A percentile compares a stretch with the other conserved stretches of the same genome.
Conservation (phyloP, 2,329 filamentous ascomycete genomes). For the Trichophyton benhamiae region DNA sequence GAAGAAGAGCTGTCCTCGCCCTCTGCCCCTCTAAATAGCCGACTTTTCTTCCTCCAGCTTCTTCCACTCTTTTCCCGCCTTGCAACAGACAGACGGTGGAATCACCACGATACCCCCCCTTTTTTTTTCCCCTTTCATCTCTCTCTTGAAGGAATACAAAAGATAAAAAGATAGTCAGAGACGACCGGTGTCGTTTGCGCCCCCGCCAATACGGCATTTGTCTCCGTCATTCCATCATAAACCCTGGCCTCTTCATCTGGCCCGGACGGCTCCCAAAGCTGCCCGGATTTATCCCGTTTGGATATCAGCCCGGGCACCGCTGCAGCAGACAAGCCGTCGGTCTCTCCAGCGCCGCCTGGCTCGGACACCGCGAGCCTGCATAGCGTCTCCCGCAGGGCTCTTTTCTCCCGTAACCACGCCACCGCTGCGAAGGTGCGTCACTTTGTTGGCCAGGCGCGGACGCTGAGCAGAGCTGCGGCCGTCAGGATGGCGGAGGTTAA, state of each 20-base stretch:
- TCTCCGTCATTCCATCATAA: slow-evolving; percentile 7
- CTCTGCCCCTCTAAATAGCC: neutral
- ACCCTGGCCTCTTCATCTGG: slow-evolving; percentile 28
- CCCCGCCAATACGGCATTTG: neutral
- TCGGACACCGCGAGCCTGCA: slow-evolving; percentile 12
- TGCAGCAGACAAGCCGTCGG: slow-evolving; percentile 4
- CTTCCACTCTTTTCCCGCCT: no score
- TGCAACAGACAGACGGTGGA: no score
- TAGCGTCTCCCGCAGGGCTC: slow-evolving; percentile 22
- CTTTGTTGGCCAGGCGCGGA: slow-evolving; percentile 31
- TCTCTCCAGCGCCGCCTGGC: neutral
- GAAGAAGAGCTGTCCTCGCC: neutral
- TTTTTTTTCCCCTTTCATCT: neutral
- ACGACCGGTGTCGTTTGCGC: neutral
- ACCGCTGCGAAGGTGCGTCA: slow-evolving; percentile 29
- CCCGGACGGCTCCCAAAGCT: slow-evolving; percentile 32
- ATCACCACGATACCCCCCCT: neutral
- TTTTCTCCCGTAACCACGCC: slow-evolving; percentile 7
- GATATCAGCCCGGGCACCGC: slow-evolving; percentile 18
- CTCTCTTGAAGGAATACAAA: no score
- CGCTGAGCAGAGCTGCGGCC: slow-evolving; percentile 28
- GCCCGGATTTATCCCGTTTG: slow-evolving; percentile 31
- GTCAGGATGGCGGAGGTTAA: slow-evolving; percentile 32
- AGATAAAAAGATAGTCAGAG: no score
- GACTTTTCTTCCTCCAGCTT: neutral